Evolutionary conservation across 164 flowering plant species (phyloP).

Genomic region (Piper longum): DNA sequence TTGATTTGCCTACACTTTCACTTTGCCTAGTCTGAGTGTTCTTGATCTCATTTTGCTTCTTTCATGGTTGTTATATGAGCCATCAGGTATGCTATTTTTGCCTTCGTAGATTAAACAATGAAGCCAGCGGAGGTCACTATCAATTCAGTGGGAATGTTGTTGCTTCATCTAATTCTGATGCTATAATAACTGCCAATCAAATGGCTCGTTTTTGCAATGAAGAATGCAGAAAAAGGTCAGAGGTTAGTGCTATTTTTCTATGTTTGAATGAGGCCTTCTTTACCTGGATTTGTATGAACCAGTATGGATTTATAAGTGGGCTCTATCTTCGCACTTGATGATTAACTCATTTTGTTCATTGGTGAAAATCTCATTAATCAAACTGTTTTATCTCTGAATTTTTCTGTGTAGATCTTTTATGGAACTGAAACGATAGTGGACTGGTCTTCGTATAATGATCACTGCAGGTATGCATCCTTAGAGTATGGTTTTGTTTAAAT

Average conservation of each 20-base stretch:
- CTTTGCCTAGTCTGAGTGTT: too few relatives aligned
- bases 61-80: background rate
- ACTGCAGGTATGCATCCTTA: conserved; percentile 47
- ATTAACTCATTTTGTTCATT: too few relatives aligned
- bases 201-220: conserved; percentile 40
- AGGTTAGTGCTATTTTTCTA: conserved; percentile 15
- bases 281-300: background rate
- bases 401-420: conserved; percentile 31
- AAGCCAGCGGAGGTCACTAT: background rate
- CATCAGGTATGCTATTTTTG: conserved; percentile 19
- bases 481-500: background rate
- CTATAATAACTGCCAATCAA: conserved; percentile 1
- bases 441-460: conserved; percentile 52
- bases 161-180: background rate
- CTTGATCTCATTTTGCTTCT: background rate
- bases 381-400: background rate
- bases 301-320: background rate
- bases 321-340: background rate
- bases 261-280: background rate
- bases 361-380: background rate
- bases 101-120: conserved; percentile 5
- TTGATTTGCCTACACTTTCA: too few relatives aligned
- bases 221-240: conserved; percentile 32
- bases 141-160: background rate
- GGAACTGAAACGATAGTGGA: conserved; percentile 53